A percentile compares a stretch with the other conserved stretches of the same genome.
Conservation (phyloP, 2,329 filamentous ascomycete genomes). For the Claviceps sorghi region DNA sequence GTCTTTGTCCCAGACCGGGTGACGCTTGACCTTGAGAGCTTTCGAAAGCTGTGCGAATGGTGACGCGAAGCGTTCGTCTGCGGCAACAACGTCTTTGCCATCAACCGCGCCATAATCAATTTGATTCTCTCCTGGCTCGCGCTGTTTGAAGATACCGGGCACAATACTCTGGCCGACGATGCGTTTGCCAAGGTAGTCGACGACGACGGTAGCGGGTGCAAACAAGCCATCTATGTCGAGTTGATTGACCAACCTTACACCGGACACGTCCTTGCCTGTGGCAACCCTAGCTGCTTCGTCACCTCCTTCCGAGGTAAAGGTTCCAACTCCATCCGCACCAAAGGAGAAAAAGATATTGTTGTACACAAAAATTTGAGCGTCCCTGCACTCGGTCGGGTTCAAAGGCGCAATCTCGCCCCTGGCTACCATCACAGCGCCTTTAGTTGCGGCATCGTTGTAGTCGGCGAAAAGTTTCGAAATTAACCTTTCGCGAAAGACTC, state of each 20-base stretch:
- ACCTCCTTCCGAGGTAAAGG: conserved; percentile 89
- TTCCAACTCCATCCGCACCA: conserved; percentile 91
- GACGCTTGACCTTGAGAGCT: conserved; percentile 80
- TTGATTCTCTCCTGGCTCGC: conserved; percentile 92
- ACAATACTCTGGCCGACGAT: conserved; percentile 97
- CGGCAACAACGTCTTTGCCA: conserved; percentile 86
- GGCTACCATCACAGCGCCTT: conserved; percentile 82
- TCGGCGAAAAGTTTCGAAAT: conserved; percentile 95
- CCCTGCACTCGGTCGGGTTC: conserved; percentile 82
- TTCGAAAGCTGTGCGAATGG: conserved; percentile 86
- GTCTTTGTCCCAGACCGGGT: conserved; percentile 96
- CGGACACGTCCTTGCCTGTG: conserved; percentile 89
- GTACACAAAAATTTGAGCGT: conserved; percentile 97
- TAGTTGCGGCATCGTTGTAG: conserved; percentile 88
- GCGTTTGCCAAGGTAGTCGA: conserved; percentile 93
- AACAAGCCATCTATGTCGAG: conserved; percentile 89
- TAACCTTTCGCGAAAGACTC: conserved; percentile 86
- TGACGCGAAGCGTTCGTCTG: conserved; percentile 70
- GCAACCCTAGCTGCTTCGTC: conserved; percentile 93
- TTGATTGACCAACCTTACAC: conserved; percentile 91
- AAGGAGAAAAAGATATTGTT: conserved; percentile 99
- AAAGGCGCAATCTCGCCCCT: conserved; percentile 83
- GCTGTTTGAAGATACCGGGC: conserved; percentile 96
- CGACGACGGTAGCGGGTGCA: conserved; percentile 88
- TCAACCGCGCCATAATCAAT: conserved; percentile 98